Base-by-base conservation (phyloP, 2,329 filamentous ascomycete genomes). In the Cladobotryum mycophilum region DNA sequence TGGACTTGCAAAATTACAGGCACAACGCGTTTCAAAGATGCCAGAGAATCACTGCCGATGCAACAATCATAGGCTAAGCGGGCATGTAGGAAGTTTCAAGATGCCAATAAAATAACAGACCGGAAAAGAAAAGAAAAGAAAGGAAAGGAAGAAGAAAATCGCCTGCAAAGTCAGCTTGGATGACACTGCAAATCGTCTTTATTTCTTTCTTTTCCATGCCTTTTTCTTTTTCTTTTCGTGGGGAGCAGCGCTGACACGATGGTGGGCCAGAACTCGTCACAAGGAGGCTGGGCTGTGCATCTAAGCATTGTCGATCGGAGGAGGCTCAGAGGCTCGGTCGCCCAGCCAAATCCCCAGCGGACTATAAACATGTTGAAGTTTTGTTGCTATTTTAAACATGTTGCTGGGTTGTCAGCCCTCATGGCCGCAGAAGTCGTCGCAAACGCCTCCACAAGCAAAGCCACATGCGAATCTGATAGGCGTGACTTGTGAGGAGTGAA, bases 211-310 rank as follows among this genome's bases (percentile, higher is more conserved):
- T 36, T 46, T 37, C 15, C 34, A n/a, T n/a, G 9, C 9, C 25
- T 30, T 30, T 38, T 9, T 30, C 8, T 38, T 9, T 42, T 43
- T 51, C 9, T 22, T 36, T 46, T 37, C 17, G 20, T 36, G 34
- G 33, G 33, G 37, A 41, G 34, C 36, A 17, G 36, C 43, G 49
- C 43, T 47, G 49, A 47, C 49, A 44, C 20, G 38, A 14, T 42
- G 4, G 40, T 51, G 49, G 49, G 40, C 20, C 49, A 42, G n/a
- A 50, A 38, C 12, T 38, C 36, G 17, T 38, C 25, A 38, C 17
- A 3, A 42, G 14, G 41, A 42, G 25, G 46, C 41, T 41, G 50
- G 50, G 50, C 50, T 52, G 50, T 52, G 25, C 25, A 30, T 30
- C 25, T 11, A 30, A 11, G 50, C 30, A 45, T 36, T 12, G 35